These are phyloP conservation scores for Saccharomycopsis synnaedendra DNA, from an alignment of 805 yeast species.

Conservation along the genomic window DNA sequence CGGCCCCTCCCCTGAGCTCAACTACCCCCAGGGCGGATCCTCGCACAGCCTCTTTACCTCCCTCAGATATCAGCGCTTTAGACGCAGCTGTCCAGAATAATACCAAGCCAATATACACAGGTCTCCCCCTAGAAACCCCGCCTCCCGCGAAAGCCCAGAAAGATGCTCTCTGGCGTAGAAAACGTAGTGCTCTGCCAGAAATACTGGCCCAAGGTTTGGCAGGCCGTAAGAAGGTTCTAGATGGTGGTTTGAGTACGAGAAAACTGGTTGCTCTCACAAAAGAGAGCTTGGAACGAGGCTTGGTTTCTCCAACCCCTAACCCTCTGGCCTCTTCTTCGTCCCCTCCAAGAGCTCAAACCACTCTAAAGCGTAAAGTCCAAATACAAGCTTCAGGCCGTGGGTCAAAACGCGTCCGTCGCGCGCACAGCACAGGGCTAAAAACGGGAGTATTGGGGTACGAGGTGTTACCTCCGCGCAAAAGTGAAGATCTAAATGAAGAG, in stretches of 20 bases:
- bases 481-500: slow-evolving; percentile 52
- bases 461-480: too few relatives aligned
- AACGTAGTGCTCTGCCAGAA: background rate
- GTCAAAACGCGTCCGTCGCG: too few relatives aligned
- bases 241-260: background rate
- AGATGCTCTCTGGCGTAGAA: slow-evolving; percentile 8
- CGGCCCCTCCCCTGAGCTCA: too few relatives aligned
- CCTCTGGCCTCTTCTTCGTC: background rate
- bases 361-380: too few relatives aligned
- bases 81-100: background rate
- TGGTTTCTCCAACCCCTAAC: background rate
- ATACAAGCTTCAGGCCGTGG: too few relatives aligned
- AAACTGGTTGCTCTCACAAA: background rate
- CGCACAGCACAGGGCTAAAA: too few relatives aligned
- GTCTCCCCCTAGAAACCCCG: slow-evolving; percentile 9
- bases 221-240: background rate
- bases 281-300: background rate
- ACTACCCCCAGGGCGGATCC: too few relatives aligned
- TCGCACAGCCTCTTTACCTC: too few relatives aligned
- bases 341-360: too few relatives aligned
- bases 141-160: slow-evolving; percentile 10
- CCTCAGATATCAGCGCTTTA: slow-evolving; percentile 12
- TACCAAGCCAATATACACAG: slow-evolving; percentile 11
- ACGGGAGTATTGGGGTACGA: too few relatives aligned
- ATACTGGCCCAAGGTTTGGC: too few relatives aligned